phyloP scores from a whole-genome alignment of 345 rosid genomes.

The Lumnitzera racemosa region DNA sequence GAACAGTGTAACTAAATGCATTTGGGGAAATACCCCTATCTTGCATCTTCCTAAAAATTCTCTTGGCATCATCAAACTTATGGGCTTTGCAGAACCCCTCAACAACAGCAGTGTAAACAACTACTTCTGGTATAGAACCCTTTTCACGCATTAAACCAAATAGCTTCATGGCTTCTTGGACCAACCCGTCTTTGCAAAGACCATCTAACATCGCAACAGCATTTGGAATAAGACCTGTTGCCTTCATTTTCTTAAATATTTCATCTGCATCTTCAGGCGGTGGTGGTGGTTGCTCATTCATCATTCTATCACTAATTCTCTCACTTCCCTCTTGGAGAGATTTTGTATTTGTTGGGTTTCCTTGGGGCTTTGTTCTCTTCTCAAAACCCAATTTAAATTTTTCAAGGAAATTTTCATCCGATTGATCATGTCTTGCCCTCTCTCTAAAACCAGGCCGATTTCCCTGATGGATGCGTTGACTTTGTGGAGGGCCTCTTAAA shows the following conservation, averaged over 20 bases:
- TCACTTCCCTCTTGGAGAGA: constrained; percentile 17
- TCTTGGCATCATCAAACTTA: constrained; percentile 67
- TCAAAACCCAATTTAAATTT: constrained; percentile 50
- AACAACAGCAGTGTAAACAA: constrained; percentile 85
- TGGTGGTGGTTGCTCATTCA: constrained; percentile 2
- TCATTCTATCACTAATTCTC: constrained; percentile 3
- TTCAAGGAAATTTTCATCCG: constrained; percentile 51
- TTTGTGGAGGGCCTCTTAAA: constrained; percentile 36
- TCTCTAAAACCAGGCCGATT: constrained; percentile 6
- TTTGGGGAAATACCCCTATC: constrained; percentile 56
- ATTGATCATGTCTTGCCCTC: constrained; percentile 24
- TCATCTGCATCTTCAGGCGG: constrained; percentile 43
- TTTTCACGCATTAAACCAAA: constrained; percentile 75
- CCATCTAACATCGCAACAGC: constrained; percentile 98
- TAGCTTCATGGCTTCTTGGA: constrained; percentile 87
- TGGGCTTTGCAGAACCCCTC: constrained; percentile 85
- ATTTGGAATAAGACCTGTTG: constrained; percentile 80
- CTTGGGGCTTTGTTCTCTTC: constrained; percentile 16
- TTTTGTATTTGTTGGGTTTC: neutral
- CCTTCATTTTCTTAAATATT: constrained; percentile 82
- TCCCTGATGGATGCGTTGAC: neutral
- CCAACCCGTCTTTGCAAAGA: constrained; percentile 86
- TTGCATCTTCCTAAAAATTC: constrained; percentile 84
- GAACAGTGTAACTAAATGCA: constrained; percentile 53
- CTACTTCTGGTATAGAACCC: constrained; percentile 86